Conservation (phyloP, 805 yeast species). For the Komagataella phaffii region DNA sequence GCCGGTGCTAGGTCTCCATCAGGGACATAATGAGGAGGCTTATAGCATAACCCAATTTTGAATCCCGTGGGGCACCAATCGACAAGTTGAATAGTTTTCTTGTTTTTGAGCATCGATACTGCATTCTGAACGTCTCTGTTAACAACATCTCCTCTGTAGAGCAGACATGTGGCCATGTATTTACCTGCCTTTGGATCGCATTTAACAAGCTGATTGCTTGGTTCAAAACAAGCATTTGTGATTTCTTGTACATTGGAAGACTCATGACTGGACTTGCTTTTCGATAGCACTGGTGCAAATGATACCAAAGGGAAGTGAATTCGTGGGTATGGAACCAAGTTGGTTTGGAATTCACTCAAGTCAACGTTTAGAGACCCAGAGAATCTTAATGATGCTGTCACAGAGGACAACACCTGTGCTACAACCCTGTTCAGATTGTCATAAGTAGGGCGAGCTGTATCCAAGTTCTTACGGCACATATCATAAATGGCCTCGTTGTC, state of each 20-base stretch:
- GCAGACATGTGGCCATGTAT: constrained; percentile 88
- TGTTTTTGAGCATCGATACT: constrained; percentile 75
- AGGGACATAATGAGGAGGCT: constrained; percentile 78
- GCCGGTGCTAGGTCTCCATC: constrained; percentile 74
- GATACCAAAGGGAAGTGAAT: constrained; percentile 93
- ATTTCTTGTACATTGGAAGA: constrained; percentile 79
- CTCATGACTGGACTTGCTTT: constrained; percentile 77
- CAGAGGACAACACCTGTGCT: constrained; percentile 89
- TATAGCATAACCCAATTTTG: constrained; percentile 91
- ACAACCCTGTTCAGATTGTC: constrained; percentile 70
- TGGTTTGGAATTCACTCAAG: constrained; percentile 88
- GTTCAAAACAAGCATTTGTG: constrained; percentile 89
- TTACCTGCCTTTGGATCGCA: constrained; percentile 87
- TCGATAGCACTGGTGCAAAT: constrained; percentile 80
- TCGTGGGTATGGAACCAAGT: constrained; percentile 91
- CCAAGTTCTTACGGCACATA: constrained; percentile 83
- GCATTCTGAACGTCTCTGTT: constrained; percentile 89
- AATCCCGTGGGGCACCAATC: constrained; percentile 97
- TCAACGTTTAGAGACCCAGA: constrained; percentile 89
- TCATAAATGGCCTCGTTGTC: constrained; percentile 93
- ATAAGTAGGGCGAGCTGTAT: constrained; percentile 73
- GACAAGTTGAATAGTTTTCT: constrained; percentile 82
- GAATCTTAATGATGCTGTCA: constrained; percentile 84
- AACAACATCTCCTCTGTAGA: constrained; percentile 90
- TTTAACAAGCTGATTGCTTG: constrained; percentile 89